Evolutionary conservation across 495 filamentous ascomycete species (phyloP), one percentile per base, ranked within the genome.

Genomic region (Daldinia childiae): DNA sequence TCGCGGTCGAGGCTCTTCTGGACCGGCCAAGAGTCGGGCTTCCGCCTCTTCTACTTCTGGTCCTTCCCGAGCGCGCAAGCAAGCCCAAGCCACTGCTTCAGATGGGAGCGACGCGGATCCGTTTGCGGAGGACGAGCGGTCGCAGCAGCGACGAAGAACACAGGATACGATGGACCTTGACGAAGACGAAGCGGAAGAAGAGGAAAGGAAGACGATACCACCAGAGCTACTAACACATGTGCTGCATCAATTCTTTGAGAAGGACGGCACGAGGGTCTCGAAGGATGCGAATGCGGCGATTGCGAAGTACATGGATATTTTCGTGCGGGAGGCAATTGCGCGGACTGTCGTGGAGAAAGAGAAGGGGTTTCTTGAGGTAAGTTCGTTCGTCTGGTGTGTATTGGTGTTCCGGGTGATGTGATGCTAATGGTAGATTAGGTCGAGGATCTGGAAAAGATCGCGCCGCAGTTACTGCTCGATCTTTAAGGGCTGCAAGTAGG

Each of bases 261-360:
- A 90, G 62, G 85, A 88, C 41, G 87, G 88, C 60, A 94, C 90
- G 2, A 85, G 90, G 76, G 90, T 98, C 39, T 88, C 89, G 3
- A 90, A 89, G 74, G 91, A 94, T 56, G 96, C 95, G 17, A 89
- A 94, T 76, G 82, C 80, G 14, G 88, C 93, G 6, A 86, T 95
- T 32, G 92, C 87, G 3, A 93, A 91, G 81, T 98, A 98, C 76
- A 87, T 97, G 76, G 93, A 97, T 82, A 89, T 92, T 12, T 99
- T 97, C 84, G 92, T 98, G 63, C 85, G 92, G 69, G 95, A 99
- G 82, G 93, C 94, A 30, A 88, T 99, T 74, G 93, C 93, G 29
- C 77, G 95, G 78, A 90, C 92, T 41, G 90, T 89, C 7, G 88
- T 86, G 66, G 91, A 92, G 83, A 88, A 88, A 75, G 80, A 78